These are phyloP conservation scores for Pleurotus tuber-regium DNA, from an alignment of 768 basidiomycete species.

Conservation along the genomic window DNA sequence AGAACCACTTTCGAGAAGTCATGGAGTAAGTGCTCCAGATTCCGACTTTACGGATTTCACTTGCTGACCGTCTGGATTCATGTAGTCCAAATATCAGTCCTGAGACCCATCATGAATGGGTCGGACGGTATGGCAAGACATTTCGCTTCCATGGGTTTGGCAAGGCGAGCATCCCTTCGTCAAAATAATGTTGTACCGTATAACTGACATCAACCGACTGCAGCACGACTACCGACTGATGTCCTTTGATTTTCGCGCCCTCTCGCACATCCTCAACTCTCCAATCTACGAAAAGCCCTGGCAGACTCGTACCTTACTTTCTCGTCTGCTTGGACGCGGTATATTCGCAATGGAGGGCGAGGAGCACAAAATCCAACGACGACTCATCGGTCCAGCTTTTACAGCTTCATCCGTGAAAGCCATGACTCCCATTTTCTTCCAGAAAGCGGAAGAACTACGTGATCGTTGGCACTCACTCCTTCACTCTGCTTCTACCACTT, in stretches of 20 bases:
- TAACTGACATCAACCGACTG: background rate
- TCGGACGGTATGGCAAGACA: constrained; percentile 43
- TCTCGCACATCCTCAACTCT: constrained; percentile 47
- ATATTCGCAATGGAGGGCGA: constrained; percentile 51
- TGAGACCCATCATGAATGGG: constrained; percentile 41
- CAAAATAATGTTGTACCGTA: background rate
- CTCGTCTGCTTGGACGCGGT: constrained; percentile 50
- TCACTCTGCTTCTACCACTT: constrained; percentile 3
- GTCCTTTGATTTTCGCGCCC: constrained; percentile 47
- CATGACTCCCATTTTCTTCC: constrained; percentile 45
- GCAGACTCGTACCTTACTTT: constrained; percentile 50
- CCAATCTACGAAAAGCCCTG: constrained; percentile 53
- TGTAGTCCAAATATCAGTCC: constrained; percentile 41
- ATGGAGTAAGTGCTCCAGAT: constrained; percentile 38
- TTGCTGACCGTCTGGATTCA: background rate
- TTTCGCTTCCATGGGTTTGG: constrained; percentile 57
- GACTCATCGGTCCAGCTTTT: constrained; percentile 51
- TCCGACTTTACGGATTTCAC: background rate
- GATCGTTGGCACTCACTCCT: constrained; percentile 40
- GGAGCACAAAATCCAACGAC: constrained; percentile 45
- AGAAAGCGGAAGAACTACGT: constrained; percentile 49
- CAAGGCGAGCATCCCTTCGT: constrained; percentile 27
- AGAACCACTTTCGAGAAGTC: constrained; percentile 43
- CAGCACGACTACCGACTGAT: constrained; percentile 55
- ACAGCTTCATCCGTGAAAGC: constrained; percentile 40